Evolutionary conservation across 2,329 filamentous ascomycete species (phyloP).

Genomic region (Venturia nashicola): DNA sequence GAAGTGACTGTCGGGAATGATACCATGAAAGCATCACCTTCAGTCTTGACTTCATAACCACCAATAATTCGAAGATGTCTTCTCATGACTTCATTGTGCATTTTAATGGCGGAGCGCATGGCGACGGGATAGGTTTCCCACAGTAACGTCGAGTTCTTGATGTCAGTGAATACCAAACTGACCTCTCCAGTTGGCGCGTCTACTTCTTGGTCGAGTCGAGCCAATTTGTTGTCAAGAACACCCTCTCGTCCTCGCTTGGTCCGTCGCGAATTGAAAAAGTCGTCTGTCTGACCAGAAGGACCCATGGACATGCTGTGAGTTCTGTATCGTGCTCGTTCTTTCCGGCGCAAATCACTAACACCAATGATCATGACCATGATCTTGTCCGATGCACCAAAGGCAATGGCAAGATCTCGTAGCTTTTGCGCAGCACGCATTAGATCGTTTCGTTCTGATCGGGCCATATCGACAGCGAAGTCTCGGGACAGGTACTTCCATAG

Average conservation of each 20-base stretch:
- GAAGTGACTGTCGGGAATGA: slow-evolving; percentile 94
- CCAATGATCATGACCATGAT: slow-evolving; percentile 99
- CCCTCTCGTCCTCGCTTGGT: slow-evolving; percentile 46
- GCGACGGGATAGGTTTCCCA: slow-evolving; percentile 94
- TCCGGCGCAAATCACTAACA: slow-evolving; percentile 77
- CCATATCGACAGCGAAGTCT: slow-evolving; percentile 83
- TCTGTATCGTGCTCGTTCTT: slow-evolving; percentile 62
- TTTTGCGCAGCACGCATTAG: slow-evolving; percentile 94
- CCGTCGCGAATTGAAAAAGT: slow-evolving; percentile 47
- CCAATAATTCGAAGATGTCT: slow-evolving; percentile 85
- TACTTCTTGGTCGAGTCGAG: slow-evolving; percentile 78
- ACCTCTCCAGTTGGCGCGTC: slow-evolving; percentile 84
- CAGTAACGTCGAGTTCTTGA: slow-evolving; percentile 91
- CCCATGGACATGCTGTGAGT: slow-evolving; percentile 80
- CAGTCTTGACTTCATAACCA: slow-evolving; percentile 97
- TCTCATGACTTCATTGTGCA: slow-evolving; percentile 95
- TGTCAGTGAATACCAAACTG: slow-evolving; percentile 94
- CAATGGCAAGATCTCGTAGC: slow-evolving; percentile 85
- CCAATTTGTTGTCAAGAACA: slow-evolving; percentile 73
- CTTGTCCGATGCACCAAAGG: slow-evolving; percentile 86
- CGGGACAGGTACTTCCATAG: slow-evolving; percentile 91
- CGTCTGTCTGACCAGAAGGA: slow-evolving; percentile 60
- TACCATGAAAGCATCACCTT: slow-evolving; percentile 99
- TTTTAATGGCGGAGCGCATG: slow-evolving; percentile 93
- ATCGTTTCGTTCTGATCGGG: slow-evolving; percentile 72